phyloP scores from a whole-genome alignment of 495 filamentous ascomycete species.

The Podospora australis region DNA sequence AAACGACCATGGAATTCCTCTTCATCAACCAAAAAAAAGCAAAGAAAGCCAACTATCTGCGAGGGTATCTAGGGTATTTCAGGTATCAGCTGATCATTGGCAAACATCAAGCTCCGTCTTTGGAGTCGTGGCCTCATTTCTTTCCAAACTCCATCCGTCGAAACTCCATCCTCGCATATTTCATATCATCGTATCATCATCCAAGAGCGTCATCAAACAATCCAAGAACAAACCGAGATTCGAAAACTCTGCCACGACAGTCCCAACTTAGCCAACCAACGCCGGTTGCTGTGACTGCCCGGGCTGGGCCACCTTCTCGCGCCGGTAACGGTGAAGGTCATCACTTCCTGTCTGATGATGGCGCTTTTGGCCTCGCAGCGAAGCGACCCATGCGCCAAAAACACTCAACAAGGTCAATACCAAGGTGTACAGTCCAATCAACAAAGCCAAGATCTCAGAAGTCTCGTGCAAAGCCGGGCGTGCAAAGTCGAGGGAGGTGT shows the following conservation, averaged over 20 bases:
- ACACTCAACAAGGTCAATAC: constrained; percentile 21
- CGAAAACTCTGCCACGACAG: too few species aligned
- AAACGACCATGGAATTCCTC: not conserved
- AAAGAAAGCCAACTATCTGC: too few species aligned
- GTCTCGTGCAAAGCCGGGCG: constrained; percentile 24
- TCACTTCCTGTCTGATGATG: not conserved
- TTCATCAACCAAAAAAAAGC: not conserved
- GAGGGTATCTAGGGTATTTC: too few species aligned
- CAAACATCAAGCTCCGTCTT: too few species aligned
- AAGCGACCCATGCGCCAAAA: constrained; percentile 10
- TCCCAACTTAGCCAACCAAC: not conserved
- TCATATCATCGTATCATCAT: not conserved
- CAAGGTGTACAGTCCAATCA: constrained; percentile 24
- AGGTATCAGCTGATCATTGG: too few species aligned
- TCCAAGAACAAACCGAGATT: too few species aligned
- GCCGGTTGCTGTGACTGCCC: not conserved
- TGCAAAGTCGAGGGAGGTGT: constrained; percentile 21
- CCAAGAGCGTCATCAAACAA: not conserved
- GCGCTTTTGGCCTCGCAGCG: not conserved
- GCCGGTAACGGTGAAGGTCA: not conserved
- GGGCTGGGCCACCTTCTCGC: not conserved
- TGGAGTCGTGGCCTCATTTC: too few species aligned
- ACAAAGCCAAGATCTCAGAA: constrained; percentile 21
- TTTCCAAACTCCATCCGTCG: too few species aligned
- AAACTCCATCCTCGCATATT: not conserved